These are phyloP conservation scores for Leptographium radiaticola DNA, from an alignment of 2,329 filamentous ascomycete species.

Conservation along the genomic window DNA sequence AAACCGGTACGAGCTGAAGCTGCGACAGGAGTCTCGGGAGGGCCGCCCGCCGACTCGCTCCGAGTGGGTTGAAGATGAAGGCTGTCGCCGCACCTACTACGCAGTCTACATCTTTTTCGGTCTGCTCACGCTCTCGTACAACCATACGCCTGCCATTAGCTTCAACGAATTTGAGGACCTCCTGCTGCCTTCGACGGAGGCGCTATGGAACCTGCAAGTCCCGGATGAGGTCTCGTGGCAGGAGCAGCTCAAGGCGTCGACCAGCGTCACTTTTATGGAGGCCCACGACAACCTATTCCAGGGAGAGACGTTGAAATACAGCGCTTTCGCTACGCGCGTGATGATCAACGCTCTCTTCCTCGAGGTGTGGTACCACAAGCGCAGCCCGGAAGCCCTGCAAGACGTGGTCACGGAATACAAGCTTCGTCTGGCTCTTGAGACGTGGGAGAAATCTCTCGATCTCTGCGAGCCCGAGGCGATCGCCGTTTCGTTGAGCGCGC, in stretches of 20 bases:
- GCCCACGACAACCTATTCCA: slow-evolving; percentile 94
- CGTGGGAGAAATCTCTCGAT: slow-evolving; percentile 96
- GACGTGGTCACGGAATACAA: slow-evolving; percentile 98
- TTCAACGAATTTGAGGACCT: slow-evolving; percentile 97
- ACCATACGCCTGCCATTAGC: slow-evolving; percentile 93
- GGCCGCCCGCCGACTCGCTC: slow-evolving; percentile 61
- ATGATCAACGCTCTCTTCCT: slow-evolving; percentile 99
- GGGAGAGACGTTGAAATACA: slow-evolving; percentile 81
- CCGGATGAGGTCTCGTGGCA: slow-evolving; percentile 73
- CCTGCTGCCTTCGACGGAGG: slow-evolving; percentile 84
- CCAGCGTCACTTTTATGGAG: slow-evolving; percentile 76
- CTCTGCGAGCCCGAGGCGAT: slow-evolving; percentile 86
- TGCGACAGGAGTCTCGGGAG: slow-evolving; percentile 78
- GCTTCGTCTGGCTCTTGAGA: slow-evolving; percentile 85
- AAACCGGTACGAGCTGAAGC: slow-evolving; percentile 90
- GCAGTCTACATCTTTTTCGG: slow-evolving; percentile 99
- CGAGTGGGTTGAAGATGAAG: slow-evolving; percentile 95
- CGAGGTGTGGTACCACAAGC: slow-evolving; percentile 98
- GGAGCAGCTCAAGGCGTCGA: slow-evolving; percentile 58
- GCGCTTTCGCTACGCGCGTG: slow-evolving; percentile 89
- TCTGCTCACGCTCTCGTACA: slow-evolving; percentile 86
- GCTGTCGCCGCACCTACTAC: slow-evolving; percentile 91
- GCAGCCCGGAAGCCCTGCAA: slow-evolving; percentile 91
- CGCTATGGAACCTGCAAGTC: slow-evolving; percentile 78
- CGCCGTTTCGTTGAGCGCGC: slow-evolving; percentile 78